Conservation (phyloP, 306 rosid genomes). For the Casuarina glauca region DNA sequence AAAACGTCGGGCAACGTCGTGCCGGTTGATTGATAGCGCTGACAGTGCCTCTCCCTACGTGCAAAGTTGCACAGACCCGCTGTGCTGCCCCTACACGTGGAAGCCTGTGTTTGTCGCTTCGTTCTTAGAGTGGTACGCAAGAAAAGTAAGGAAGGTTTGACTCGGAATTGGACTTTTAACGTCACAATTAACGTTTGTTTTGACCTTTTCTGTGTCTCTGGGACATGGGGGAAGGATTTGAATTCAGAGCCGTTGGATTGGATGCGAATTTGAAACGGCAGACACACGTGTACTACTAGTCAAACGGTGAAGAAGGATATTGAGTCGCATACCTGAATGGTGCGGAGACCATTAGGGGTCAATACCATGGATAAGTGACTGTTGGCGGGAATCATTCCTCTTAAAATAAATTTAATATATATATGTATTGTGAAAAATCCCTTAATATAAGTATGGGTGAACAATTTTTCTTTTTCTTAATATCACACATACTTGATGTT, state of each 20-base stretch:
- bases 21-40: background rate
- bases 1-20: background rate
- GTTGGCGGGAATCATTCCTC: background rate
- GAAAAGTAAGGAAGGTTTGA: slow-evolving; percentile 5
- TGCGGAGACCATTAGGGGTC: background rate
- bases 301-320: background rate
- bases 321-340: background rate
- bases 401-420: too few species aligned
- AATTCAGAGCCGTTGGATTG: background rate
- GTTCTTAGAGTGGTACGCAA: background rate
- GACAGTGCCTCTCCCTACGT: too few species aligned
- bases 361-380: background rate
- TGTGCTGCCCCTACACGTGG: too few species aligned
- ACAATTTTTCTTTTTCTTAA: too few species aligned
- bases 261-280: background rate
- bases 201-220: too few species aligned
- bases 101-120: too few species aligned
- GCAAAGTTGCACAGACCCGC: too few species aligned
- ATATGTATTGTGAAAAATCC: too few species aligned
- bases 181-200: background rate
- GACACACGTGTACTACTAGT: background rate
- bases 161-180: background rate
- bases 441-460: too few species aligned
- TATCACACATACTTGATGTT: too few species aligned
- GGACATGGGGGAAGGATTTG: background rate